Percentiles rank a stretch among this genome's conserved stretches.
Conservation (phyloP, 169 alveolate species). For the Cytauxzoon felis region DNA sequence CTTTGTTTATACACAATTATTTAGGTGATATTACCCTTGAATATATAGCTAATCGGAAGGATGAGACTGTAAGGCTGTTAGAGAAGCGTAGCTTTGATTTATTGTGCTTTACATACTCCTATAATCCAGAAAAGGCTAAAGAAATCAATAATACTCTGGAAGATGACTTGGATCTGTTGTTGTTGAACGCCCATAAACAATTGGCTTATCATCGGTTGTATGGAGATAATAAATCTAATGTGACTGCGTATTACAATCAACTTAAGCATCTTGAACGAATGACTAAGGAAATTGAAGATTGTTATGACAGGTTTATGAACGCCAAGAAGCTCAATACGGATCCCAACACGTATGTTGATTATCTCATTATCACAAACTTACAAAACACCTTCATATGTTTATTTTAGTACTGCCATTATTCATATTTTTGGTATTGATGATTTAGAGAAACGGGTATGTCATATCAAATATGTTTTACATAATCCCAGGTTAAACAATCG, state of each 20-base stretch:
- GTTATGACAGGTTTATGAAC: slow-evolving; percentile 36
- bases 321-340: slow-evolving; percentile 48
- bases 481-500: slow-evolving; percentile 14
- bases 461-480: background rate
- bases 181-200: slow-evolving; percentile 51
- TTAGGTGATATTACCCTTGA: slow-evolving; percentile 55
- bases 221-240: slow-evolving; percentile 19
- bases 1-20: background rate
- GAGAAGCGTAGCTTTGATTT: slow-evolving; percentile 41
- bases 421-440: slow-evolving; percentile 52
- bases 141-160: slow-evolving; percentile 54
- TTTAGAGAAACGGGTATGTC: slow-evolving; percentile 20
- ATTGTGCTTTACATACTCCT: slow-evolving; percentile 49
- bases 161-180: slow-evolving; percentile 37
- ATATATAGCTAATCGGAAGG: slow-evolving; percentile 55
- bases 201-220: slow-evolving; percentile 49
- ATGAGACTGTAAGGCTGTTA: slow-evolving; percentile 48
- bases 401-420: slow-evolving; percentile 27
- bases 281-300: slow-evolving; percentile 35
- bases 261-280: slow-evolving; percentile 35
- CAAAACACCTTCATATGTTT: background rate
- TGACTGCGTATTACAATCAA: slow-evolving; percentile 1
- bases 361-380: too few species aligned
- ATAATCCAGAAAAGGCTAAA: slow-evolving; percentile 30
- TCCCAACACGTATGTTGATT: slow-evolving; percentile 10